These are phyloP conservation scores for Coemansia aciculifera DNA, from an alignment of 192 early-diverging fungal genomes.

Conservation along the genomic window DNA sequence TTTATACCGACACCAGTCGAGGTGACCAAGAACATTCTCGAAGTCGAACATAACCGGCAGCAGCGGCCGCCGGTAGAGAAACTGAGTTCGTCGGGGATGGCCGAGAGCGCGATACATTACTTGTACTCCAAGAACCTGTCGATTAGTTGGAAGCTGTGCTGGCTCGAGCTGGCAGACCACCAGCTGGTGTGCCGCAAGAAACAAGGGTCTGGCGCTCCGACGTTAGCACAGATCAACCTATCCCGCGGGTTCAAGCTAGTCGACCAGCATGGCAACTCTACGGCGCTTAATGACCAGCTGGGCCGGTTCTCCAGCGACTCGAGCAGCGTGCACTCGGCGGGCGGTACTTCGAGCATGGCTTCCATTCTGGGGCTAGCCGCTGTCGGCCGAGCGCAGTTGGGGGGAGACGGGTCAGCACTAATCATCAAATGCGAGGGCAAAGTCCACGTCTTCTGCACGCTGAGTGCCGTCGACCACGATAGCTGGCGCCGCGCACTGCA, in stretches of 20 bases:
- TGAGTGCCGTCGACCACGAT: constrained; percentile 34
- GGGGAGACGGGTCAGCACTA: constrained; percentile 34
- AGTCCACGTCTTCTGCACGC: constrained; percentile 43
- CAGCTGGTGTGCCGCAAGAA: constrained; percentile 19
- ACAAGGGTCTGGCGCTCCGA: not conserved
- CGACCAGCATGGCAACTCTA: constrained; percentile 23
- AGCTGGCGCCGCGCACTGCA: constrained; percentile 32
- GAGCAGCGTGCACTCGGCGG: constrained; percentile 6
- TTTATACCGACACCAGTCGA: constrained; percentile 22
- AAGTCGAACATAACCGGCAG: constrained; percentile 2
- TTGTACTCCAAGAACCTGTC: constrained; percentile 31
- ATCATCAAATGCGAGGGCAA: constrained; percentile 26
- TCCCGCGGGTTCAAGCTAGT: constrained; percentile 30
- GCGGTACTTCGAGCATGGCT: not conserved
- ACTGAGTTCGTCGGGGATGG: constrained; percentile 9
- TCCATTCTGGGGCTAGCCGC: constrained; percentile 1
- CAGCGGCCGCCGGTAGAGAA: not conserved
- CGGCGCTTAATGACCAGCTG: constrained; percentile 21
- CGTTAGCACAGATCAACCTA: constrained; percentile 20
- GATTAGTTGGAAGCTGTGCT: constrained; percentile 43
- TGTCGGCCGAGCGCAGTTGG: constrained; percentile 21
- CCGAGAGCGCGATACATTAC: constrained; percentile 47
- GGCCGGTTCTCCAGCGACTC: constrained; percentile 1
- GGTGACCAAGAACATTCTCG: constrained; percentile 1
- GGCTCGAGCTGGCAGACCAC: constrained; percentile 45